Conservation (phyloP, 805 yeast species). For the Candida alai region DNA sequence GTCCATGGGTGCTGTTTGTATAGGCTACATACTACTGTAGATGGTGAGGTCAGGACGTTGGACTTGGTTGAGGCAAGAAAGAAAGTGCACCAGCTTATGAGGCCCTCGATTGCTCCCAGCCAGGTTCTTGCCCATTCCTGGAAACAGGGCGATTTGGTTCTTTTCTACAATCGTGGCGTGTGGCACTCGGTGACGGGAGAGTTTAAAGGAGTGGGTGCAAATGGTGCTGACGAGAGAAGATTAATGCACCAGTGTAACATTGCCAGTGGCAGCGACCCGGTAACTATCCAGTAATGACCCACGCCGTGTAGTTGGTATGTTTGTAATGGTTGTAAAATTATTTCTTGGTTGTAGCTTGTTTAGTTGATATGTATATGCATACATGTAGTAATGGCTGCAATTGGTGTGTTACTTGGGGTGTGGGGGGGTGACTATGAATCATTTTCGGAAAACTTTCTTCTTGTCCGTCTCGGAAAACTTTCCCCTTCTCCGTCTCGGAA, state of each 20-base stretch:
- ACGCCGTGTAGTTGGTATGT: too few relatives aligned
- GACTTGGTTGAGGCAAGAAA: constrained; percentile 73
- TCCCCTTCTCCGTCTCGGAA: too few relatives aligned
- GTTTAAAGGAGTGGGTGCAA: constrained; percentile 43
- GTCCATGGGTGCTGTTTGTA: constrained; percentile 86
- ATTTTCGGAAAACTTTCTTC: too few relatives aligned
- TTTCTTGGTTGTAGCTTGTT: too few relatives aligned
- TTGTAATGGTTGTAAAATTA: too few relatives aligned
- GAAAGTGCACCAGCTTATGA: constrained; percentile 68
- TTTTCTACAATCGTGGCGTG: constrained; percentile 84
- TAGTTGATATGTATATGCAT: too few relatives aligned
- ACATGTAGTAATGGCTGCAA: too few relatives aligned
- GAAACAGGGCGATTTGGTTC: constrained; percentile 79
- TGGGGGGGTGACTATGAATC: too few relatives aligned
- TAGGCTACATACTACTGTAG: constrained; percentile 54
- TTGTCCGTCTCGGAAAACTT: too few relatives aligned
- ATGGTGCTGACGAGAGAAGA: constrained; percentile 66
- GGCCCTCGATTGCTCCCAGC: constrained; percentile 78
- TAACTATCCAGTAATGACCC: constrained; percentile 11
- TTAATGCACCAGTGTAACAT: constrained; percentile 93
- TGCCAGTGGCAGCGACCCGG: constrained; percentile 75
- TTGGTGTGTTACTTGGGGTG: too few relatives aligned
- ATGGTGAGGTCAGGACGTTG: constrained; percentile 43
- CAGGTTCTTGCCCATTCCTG: constrained; percentile 78
- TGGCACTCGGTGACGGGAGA: constrained; percentile 94